These are phyloP conservation scores for Phragmites australis DNA, from an alignment of 176 grass and related monocot species.

Conservation along the genomic window DNA sequence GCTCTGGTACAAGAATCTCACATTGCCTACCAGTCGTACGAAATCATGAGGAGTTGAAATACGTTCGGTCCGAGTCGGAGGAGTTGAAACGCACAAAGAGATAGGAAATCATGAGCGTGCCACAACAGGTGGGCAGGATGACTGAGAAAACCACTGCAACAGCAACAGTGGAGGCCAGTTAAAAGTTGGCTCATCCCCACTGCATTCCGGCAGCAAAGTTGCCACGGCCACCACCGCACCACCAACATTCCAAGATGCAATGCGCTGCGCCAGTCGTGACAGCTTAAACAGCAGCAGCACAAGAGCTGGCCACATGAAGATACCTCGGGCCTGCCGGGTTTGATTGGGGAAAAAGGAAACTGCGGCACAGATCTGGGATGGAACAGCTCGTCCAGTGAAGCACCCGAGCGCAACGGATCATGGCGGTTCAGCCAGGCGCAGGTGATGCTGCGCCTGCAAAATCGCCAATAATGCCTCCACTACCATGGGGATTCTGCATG, in stretches of 20 bases:
- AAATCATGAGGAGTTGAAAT: neutral
- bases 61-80: neutral
- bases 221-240: neutral
- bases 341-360: constrained; percentile 34
- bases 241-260: neutral
- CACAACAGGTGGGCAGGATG: constrained; percentile 8
- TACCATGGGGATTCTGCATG: constrained; percentile 29
- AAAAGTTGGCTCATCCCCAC: constrained; percentile 19
- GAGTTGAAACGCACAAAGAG: neutral
- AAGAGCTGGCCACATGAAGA: neutral
- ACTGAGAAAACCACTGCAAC: constrained; percentile 29
- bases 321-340: neutral
- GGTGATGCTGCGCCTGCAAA: neutral
- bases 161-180: constrained; percentile 31
- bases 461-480: constrained; percentile 31
- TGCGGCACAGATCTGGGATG: constrained; percentile 15
- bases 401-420: neutral
- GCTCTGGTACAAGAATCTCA: neutral
- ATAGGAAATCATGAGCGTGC: constrained; percentile 15
- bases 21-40: neutral
- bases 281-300: constrained; percentile 12
- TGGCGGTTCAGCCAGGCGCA: constrained; percentile 2
- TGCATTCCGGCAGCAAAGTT: constrained; percentile 4
- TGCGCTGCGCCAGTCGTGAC: neutral
- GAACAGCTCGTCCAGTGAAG: neutral